phyloP scores from a whole-genome alignment of 805 yeast species.

The Teunomyces panamensis region DNA sequence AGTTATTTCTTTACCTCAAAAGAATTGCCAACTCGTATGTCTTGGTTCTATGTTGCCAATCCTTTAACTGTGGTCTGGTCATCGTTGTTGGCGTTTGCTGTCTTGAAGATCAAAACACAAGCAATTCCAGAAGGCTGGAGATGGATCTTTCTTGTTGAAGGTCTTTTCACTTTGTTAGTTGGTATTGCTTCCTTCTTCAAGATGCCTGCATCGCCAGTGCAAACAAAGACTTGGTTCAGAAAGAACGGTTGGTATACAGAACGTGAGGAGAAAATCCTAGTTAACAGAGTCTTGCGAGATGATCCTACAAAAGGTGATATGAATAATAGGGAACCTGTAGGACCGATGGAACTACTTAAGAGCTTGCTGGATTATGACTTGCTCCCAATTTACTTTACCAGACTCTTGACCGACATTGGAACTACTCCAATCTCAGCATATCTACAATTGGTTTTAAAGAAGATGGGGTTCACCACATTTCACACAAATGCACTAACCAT shows the following conservation, averaged over 20 bases:
- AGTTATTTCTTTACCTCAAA: constrained; percentile 60
- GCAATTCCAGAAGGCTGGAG: constrained; percentile 55
- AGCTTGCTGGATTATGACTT: constrained; percentile 37
- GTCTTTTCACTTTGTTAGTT: constrained; percentile 50
- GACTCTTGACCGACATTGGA: constrained; percentile 15
- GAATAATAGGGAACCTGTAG: constrained; percentile 57
- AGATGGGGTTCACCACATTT: constrained; percentile 51
- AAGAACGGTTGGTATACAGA: constrained; percentile 51
- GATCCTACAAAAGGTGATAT: constrained; percentile 63
- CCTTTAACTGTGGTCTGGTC: constrained; percentile 46
- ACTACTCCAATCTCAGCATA: constrained; percentile 9
- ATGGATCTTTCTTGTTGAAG: constrained; percentile 66
- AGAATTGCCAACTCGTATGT: constrained; percentile 57
- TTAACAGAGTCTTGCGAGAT: constrained; percentile 57
- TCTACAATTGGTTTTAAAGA: constrained; percentile 9
- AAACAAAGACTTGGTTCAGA: constrained; percentile 48
- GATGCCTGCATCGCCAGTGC: constrained; percentile 33
- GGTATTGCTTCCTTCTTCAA: constrained; percentile 44
- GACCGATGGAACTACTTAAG: constrained; percentile 34
- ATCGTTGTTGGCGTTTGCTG: constrained; percentile 50
- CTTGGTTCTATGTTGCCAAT: constrained; percentile 58
- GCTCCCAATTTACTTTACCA: constrained; percentile 13
- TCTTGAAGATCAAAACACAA: constrained; percentile 48
- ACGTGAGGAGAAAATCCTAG: constrained; percentile 55
- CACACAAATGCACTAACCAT: constrained; percentile 51